phyloP scores from a whole-genome alignment of 352 stramenopile genomes.

The Globisporangium paddicum region DNA sequence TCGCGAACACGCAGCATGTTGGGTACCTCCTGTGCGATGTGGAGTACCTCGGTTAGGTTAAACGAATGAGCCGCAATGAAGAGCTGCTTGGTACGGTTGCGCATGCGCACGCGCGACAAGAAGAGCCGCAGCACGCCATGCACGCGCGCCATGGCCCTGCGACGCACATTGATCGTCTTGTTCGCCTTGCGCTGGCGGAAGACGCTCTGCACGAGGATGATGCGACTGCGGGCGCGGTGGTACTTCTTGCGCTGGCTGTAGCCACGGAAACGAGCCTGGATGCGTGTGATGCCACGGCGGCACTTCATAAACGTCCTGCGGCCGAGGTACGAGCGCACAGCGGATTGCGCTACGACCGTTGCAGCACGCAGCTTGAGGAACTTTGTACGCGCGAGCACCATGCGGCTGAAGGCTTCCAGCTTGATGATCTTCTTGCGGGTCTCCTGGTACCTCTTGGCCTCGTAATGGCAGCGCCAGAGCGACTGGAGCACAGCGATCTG shows the following conservation, averaged over 20 bases:
- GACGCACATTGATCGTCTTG: slow-evolving; percentile 39
- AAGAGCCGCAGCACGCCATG: slow-evolving; percentile 70
- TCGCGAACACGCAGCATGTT: slow-evolving; percentile 80
- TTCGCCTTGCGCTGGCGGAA: slow-evolving; percentile 60
- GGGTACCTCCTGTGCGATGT: slow-evolving; percentile 74
- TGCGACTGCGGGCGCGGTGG: slow-evolving; percentile 24
- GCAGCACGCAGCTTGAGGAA: slow-evolving; percentile 52
- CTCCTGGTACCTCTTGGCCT: slow-evolving; percentile 48
- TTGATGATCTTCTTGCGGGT: slow-evolving; percentile 58
- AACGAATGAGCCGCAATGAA: slow-evolving; percentile 75
- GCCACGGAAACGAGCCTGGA: slow-evolving; percentile 65
- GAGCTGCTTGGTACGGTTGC: slow-evolving; percentile 71
- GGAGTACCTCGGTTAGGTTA: slow-evolving; percentile 76
- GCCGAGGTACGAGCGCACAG: slow-evolving; percentile 68
- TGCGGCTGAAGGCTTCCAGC: slow-evolving; percentile 61
- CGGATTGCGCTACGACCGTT: slow-evolving; percentile 58
- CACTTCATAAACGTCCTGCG: slow-evolving; percentile 57
- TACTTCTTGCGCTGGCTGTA: slow-evolving; percentile 66
- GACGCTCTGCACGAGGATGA: slow-evolving; percentile 76
- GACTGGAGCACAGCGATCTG: slow-evolving; percentile 75
- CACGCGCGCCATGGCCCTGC: slow-evolving; percentile 65
- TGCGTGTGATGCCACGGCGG: slow-evolving; percentile 52
- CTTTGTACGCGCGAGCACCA: slow-evolving; percentile 47
- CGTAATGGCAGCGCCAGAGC: slow-evolving; percentile 67
- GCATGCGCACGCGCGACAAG: slow-evolving; percentile 77